Percentiles rank a stretch among this genome's conserved stretches.
Evolutionary conservation across 2,329 filamentous ascomycete genomes (phyloP).

Genomic region (Thermothelomyces thermophilus): DNA sequence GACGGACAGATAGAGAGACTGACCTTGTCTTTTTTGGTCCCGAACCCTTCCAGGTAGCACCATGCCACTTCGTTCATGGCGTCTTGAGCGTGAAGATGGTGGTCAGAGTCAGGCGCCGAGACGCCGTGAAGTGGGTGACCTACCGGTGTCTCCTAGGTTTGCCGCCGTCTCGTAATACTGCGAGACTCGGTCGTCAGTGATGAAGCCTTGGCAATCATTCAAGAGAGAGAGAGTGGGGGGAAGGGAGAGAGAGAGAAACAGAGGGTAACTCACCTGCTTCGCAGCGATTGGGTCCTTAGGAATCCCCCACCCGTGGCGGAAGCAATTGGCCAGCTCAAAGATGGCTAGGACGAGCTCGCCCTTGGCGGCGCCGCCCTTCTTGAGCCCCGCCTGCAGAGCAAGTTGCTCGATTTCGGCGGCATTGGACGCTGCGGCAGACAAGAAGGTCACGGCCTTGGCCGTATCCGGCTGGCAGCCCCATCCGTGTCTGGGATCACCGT

Average conservation of each 20-base stretch:
- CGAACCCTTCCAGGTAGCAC: conserved; percentile 97
- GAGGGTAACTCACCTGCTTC: conserved; percentile 54
- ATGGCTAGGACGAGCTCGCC: conserved; percentile 95
- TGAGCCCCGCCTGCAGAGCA: conserved; percentile 79
- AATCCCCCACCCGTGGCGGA: conserved; percentile 92
- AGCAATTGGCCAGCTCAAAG: conserved; percentile 88
- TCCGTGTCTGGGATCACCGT: conserved; percentile 76
- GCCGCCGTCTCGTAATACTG: conserved; percentile 97
- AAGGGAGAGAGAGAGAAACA: no score
- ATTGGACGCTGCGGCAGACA: conserved; percentile 84
- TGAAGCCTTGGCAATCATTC: not conserved
- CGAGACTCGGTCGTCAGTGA: conserved; percentile 13
- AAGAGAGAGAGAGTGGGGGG: conserved; percentile 8
- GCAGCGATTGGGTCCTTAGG: conserved; percentile 80
- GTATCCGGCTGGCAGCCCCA: conserved; percentile 58
- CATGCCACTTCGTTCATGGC: conserved; percentile 95
- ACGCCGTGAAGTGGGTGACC: conserved; percentile 25
- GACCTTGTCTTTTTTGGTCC: conserved; percentile 98
- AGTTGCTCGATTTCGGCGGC: conserved; percentile 79
- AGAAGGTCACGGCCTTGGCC: conserved; percentile 90
- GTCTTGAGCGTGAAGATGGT: conserved; percentile 48
- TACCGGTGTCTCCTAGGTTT: conserved; percentile 83
- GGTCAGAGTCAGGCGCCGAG: conserved; percentile 21
- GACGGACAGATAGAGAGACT: conserved; percentile 29
- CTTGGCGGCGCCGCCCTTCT: conserved; percentile 90